A percentile compares a stretch with the other conserved stretches of the same genome.
These are phyloP conservation scores for Mrakia hoshinonis DNA, from an alignment of 768 basidiomycete genomes.

Conservation along the genomic window DNA sequence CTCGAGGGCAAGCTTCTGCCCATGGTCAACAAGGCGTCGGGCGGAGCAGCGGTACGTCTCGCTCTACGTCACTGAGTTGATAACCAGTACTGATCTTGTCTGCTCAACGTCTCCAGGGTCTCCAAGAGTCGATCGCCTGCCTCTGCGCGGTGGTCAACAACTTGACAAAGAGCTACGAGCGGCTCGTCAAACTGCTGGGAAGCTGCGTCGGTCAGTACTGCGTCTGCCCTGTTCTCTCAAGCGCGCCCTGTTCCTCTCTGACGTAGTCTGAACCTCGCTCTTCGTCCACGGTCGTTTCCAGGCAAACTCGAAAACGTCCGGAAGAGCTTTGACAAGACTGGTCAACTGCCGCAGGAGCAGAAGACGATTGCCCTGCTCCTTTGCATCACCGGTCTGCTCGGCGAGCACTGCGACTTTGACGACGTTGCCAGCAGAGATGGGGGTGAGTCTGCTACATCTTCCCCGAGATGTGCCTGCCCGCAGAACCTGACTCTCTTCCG, in stretches of 20 bases:
- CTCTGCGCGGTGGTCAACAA: constrained; percentile 76
- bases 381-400: constrained; percentile 73
- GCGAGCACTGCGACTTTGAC: constrained; percentile 85
- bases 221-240: background rate
- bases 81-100: constrained; percentile 33
- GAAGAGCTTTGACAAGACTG: constrained; percentile 44
- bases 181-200: constrained; percentile 68
- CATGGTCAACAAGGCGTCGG: constrained; percentile 81
- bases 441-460: constrained; percentile 46
- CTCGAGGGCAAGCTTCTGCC: constrained; percentile 72
- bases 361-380: constrained; percentile 50
- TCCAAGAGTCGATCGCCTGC: constrained; percentile 88
- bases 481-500: background rate
- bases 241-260: background rate
- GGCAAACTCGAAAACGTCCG: constrained; percentile 50
- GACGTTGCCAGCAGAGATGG: constrained; percentile 54
- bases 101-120: constrained; percentile 47
- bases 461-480: background rate
- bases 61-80: constrained; percentile 24
- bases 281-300: constrained; percentile 4
- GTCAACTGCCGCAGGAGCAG: constrained; percentile 28
- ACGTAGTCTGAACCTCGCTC: background rate
- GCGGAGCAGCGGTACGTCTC: constrained; percentile 33
- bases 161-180: constrained; percentile 75
- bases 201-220: constrained; percentile 67